These are phyloP conservation scores for Neurospora sp. DNA, from an alignment of 2,329 filamentous ascomycete genomes.

Conservation along the genomic window DNA sequence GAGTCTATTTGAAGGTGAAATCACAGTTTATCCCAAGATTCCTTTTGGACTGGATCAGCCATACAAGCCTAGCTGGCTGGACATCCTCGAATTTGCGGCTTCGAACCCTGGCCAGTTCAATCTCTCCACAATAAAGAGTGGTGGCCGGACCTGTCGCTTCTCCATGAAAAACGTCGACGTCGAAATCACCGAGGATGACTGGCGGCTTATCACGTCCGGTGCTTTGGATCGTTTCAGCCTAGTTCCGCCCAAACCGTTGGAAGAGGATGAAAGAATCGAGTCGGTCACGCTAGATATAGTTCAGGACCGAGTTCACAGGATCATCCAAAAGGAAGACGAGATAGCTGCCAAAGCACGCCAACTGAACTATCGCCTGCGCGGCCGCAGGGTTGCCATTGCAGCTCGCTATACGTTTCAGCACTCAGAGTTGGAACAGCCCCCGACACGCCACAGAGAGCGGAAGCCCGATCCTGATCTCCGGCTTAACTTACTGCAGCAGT, in stretches of 20 bases:
- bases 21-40: conserved; percentile 47
- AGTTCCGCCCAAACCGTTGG: conserved; percentile 70
- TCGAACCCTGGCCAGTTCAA: conserved; percentile 71
- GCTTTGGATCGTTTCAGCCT: conserved; percentile 64
- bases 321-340: conserved; percentile 76
- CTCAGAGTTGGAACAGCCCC: conserved; percentile 18
- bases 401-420: conserved; percentile 33
- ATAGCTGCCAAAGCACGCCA: conserved; percentile 54
- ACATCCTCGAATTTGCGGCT: conserved; percentile 76
- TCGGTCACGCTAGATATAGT: conserved; percentile 75
- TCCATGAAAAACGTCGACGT: conserved; percentile 71
- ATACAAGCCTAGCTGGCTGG: conserved; percentile 52
- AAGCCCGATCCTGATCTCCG: conserved; percentile 37
- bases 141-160: conserved; percentile 68
- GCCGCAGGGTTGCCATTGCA: conserved; percentile 65
- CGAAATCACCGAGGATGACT: conserved; percentile 83
- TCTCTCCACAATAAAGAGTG: conserved; percentile 58
- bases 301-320: conserved; percentile 64
- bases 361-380: conserved; percentile 71
- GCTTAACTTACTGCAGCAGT: conserved; percentile 47
- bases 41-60: conserved; percentile 36
- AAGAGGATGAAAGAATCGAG: conserved; percentile 81
- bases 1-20: conserved; percentile 73
- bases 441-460: conserved; percentile 19
- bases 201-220: conserved; percentile 71